Evolutionary conservation across 2,329 filamentous ascomycete genomes (phyloP).

Genomic region (Phialophora tarda): DNA sequence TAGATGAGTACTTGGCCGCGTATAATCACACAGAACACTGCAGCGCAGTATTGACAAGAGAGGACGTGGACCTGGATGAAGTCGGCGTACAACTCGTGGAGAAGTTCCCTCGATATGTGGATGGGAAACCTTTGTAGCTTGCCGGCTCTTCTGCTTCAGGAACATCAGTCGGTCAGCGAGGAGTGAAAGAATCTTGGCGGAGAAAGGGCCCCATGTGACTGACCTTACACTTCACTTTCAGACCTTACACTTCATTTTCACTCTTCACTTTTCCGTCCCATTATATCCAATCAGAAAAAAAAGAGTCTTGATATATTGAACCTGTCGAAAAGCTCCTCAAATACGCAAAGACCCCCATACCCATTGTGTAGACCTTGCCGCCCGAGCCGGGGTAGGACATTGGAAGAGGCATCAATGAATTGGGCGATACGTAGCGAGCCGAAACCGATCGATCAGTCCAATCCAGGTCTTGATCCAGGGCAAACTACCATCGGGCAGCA

Average conservation of each 20-base stretch:
- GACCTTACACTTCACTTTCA: not conserved
- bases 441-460: not conserved
- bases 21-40: not conserved
- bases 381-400: slow-evolving; percentile 13
- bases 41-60: not conserved
- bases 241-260: not conserved
- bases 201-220: not conserved
- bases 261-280: not conserved
- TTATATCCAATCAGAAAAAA: not conserved
- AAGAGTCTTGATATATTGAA: not conserved
- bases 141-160: too few species aligned
- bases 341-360: slow-evolving; percentile 14
- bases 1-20: not conserved
- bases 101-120: not conserved
- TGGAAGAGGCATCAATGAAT: slow-evolving; percentile 12
- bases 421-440: slow-evolving; percentile 5
- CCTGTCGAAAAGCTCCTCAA: not conserved
- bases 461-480: slow-evolving; percentile 9
- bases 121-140: not conserved
- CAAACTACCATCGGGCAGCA: slow-evolving; percentile 11
- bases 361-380: slow-evolving; percentile 12
- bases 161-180: too few species aligned
- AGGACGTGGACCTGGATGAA: not conserved
- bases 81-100: not conserved
- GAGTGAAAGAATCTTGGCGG: not conserved